phyloP scores from a whole-genome alignment of 2,329 filamentous ascomycete genomes.

The Botrytis galanthina region DNA sequence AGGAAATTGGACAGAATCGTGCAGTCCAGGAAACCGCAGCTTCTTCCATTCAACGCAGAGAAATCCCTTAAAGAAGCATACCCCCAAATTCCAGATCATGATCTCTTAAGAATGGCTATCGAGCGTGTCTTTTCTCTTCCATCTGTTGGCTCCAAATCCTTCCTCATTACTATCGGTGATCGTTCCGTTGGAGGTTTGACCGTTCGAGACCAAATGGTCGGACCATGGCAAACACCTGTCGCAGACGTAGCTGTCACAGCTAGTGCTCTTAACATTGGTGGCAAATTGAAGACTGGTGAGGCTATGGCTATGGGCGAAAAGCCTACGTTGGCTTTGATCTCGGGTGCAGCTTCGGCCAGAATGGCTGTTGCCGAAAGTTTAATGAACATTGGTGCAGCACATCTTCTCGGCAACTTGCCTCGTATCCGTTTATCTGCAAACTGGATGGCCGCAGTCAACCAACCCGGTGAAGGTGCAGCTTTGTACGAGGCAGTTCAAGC shows the following conservation, averaged over 20 bases:
- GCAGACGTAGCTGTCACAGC: slow-evolving; percentile 92
- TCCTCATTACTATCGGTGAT: slow-evolving; percentile 95
- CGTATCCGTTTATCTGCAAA: slow-evolving; percentile 90
- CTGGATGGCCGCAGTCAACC: slow-evolving; percentile 97
- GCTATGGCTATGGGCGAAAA: slow-evolving; percentile 98
- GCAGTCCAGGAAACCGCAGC: slow-evolving; percentile 62
- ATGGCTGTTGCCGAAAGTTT: slow-evolving; percentile 96
- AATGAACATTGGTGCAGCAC: slow-evolving; percentile 85
- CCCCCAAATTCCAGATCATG: slow-evolving; percentile 37
- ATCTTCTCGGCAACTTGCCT: slow-evolving; percentile 56
- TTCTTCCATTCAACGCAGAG: slow-evolving; percentile 70
- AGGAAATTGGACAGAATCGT: slow-evolving; percentile 78
- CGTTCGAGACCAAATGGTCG: slow-evolving; percentile 90
- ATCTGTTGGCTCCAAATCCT: slow-evolving; percentile 93
- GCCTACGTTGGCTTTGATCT: slow-evolving; percentile 84
- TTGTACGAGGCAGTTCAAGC: slow-evolving; percentile 93
- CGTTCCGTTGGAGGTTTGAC: slow-evolving; percentile 87
- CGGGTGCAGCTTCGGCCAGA: slow-evolving; percentile 81
- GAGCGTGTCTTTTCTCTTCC: slow-evolving; percentile 81
- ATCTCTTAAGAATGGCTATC: slow-evolving; percentile 62
- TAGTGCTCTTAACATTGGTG: slow-evolving; percentile 66
- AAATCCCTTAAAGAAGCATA: slow-evolving; percentile 59
- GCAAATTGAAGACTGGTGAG: slow-evolving; percentile 77
- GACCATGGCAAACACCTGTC: slow-evolving; percentile 92
- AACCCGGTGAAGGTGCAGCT: slow-evolving; percentile 87